These are phyloP conservation scores for Begonia peltatifolia DNA, from an alignment of 306 rosid genomes.

Conservation along the genomic window DNA sequence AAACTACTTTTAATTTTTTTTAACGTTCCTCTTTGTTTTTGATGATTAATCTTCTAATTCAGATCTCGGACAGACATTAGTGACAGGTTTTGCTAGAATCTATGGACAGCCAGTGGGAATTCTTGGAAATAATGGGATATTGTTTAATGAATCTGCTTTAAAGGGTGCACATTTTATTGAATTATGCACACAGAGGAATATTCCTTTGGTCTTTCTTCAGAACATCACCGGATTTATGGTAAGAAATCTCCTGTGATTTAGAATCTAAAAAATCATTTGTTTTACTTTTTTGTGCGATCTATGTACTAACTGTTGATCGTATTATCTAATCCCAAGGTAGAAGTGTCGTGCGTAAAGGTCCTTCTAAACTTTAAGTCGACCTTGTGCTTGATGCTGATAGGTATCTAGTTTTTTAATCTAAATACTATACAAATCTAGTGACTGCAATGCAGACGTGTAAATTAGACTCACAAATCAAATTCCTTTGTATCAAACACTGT, in stretches of 20 bases:
- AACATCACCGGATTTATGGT: constrained; percentile 98
- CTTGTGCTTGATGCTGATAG: background rate
- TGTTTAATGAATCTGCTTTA: constrained; percentile 86
- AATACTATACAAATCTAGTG: too few relatives aligned
- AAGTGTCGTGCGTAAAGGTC: background rate
- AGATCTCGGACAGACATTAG: constrained; percentile 64
- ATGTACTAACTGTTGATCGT: background rate
- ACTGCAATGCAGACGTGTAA: too few relatives aligned
- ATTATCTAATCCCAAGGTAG: background rate
- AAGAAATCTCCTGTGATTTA: constrained; percentile 16
- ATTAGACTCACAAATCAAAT: too few relatives aligned
- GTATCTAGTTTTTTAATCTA: too few relatives aligned
- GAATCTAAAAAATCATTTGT: background rate
- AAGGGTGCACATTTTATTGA: constrained; percentile 97
- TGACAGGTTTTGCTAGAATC: constrained; percentile 87
- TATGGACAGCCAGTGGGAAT: constrained; percentile 94
- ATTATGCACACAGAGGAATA: constrained; percentile 64
- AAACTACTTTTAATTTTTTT: constrained; percentile 8
- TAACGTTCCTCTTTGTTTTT: constrained; percentile 3
- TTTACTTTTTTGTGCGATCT: background rate
- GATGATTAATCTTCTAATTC: constrained; percentile 4
- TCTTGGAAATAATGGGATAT: constrained; percentile 84
- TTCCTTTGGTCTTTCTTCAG: constrained; percentile 93
- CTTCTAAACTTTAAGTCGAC: background rate
- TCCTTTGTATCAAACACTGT: too few relatives aligned